Base-by-base conservation (phyloP, 179 eudicot species). In the Silene vulgaris region DNA sequence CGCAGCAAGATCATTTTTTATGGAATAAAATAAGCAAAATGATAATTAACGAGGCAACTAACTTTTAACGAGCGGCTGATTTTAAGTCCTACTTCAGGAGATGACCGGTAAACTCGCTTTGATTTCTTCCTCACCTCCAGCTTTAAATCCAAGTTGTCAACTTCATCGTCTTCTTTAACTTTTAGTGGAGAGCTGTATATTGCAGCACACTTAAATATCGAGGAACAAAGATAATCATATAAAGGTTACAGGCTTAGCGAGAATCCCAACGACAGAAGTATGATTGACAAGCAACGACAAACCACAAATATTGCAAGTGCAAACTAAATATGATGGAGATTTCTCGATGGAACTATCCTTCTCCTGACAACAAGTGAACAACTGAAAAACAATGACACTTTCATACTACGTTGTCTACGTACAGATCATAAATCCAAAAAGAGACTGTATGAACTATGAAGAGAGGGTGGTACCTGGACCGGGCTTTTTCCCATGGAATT, bases 1-100 rank as follows among this genome's bases (percentile, higher is more conserved):
- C 4, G 43, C 14, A 9, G 9, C 2, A 35, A 59, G 4, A 43
- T 56, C 60, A 0, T 12, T 17, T 6, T 8, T 32, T 65, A 21
- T 0, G 17, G 13, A 59, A 66, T n/a, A 35, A 14, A 65, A 5
- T 52, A 50, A 48, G 61, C 40, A 32, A 23, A 20, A 43, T 50
- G 65, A 17, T 32, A 21, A 35, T 57, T 57, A 78, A 81, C 74
- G 74, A 68, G 75, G 75, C 20, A 70, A 88, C 97, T 85, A 84
- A 92, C 99, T 88, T 95, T 95, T 69, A 95, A 67, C 28, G 97
- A 86, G 76, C 97, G 89, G 89, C 99, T 95, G 81, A 95, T 95
- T 87, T 95, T 95, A 74, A 81, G 84, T 82, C 89, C 85, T 72
- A 92, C 93, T 95, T 95, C 99, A 76, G 95, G 48, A 66, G 95